Percentiles rank a stretch among this genome's conserved stretches.
These are phyloP conservation scores for Macaranga tanarius DNA, from an alignment of 441 rosid genomes.

Conservation along the genomic window DNA sequence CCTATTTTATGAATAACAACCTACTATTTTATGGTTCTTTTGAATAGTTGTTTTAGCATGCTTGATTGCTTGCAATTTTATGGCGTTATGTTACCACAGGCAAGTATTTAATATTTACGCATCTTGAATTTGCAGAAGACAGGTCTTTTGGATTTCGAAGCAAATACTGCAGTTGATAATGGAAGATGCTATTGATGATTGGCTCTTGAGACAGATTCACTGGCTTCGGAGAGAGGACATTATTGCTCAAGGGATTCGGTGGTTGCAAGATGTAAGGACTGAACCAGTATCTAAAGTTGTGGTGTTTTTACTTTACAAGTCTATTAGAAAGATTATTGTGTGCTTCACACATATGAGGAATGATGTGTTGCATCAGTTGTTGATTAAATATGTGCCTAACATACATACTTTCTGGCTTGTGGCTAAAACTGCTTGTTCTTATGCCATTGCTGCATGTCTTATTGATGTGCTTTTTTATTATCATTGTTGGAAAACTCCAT, in stretches of 20 bases:
- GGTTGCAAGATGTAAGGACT: conserved; percentile 88
- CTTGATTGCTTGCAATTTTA: conserved; percentile 9
- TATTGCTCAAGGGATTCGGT: conserved; percentile 71
- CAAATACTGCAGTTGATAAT: conserved; percentile 89
- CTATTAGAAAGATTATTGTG: not conserved
- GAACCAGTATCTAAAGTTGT: conserved; percentile 6
- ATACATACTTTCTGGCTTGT: not conserved
- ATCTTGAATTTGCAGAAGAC: conserved; percentile 61
- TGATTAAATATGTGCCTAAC: not conserved
- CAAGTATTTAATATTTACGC: conserved; percentile 15
- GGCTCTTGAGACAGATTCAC: conserved; percentile 75
- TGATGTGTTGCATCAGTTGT: not conserved
- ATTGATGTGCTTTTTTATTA: not conserved
- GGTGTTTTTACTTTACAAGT: conserved; percentile 4
- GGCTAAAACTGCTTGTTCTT: not conserved
- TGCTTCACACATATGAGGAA: not conserved
- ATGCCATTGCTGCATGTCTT: not conserved
- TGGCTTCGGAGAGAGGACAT: conserved; percentile 88
- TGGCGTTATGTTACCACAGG: not conserved
- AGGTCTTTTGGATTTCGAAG: conserved; percentile 97
- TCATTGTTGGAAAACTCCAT: not conserved
- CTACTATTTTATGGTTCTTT: not conserved
- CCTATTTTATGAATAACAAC: not conserved
- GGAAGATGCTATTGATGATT: conserved; percentile 99
- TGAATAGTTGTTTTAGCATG: not conserved